A percentile compares a stretch with the other conserved stretches of the same genome.
Conservation (phyloP, 1,284 basidiomycete species). For the Sanguinoderma infundibulare region DNA sequence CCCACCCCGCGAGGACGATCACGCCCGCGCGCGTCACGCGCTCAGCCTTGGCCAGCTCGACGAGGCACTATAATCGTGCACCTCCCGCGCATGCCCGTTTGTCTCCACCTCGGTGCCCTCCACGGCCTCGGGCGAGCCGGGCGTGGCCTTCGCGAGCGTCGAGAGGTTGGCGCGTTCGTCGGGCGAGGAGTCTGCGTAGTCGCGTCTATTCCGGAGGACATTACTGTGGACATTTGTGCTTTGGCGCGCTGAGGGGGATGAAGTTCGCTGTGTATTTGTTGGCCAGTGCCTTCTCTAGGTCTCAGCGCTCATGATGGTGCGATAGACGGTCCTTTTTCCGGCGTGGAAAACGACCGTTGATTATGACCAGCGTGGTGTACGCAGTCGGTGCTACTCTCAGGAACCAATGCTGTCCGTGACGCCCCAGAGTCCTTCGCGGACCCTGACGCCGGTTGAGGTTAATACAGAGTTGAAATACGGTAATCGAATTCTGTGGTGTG, state of each 20-base stretch:
- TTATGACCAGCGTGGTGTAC: constrained; percentile 13
- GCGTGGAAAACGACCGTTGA: constrained; percentile 5
- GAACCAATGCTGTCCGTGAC: no score
- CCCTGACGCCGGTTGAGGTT: no score
- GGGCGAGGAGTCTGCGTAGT: constrained; percentile 15
- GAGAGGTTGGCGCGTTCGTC: constrained; percentile 28
- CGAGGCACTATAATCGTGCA: constrained; percentile 32
- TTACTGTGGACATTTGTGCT: constrained; percentile 16
- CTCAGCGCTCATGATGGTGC: neutral
- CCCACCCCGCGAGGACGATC: constrained; percentile 20
- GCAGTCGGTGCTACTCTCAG: neutral
- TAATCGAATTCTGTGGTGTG: no score
- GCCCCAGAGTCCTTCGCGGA: no score
- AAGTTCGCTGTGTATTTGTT: constrained; percentile 5
- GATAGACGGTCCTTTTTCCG: neutral
- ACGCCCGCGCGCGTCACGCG: constrained; percentile 20
- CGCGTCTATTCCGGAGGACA: constrained; percentile 18
- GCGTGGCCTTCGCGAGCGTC: constrained; percentile 7
- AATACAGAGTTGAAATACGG: no score
- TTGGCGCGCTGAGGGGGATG: constrained; percentile 8
- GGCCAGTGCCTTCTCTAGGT: neutral
- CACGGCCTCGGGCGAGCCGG: neutral
- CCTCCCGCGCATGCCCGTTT: constrained; percentile 23
- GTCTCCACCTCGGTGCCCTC: constrained; percentile 14
- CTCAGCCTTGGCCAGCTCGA: constrained; percentile 26